phyloP scores from a whole-genome alignment of 306 rosid species.

The Lathyrus tuberosus region DNA sequence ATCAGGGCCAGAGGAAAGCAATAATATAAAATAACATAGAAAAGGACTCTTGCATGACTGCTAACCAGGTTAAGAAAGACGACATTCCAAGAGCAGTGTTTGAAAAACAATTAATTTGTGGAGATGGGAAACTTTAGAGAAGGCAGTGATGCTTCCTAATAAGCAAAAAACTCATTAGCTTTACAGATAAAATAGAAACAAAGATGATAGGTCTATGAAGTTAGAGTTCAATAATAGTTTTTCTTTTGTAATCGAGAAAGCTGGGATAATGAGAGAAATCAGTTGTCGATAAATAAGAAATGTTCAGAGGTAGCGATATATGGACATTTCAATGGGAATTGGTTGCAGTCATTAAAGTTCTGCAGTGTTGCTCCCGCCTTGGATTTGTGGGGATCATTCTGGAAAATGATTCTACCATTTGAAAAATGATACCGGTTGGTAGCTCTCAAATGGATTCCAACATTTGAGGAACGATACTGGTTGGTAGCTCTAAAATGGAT shows the following conservation, averaged over 20 bases:
- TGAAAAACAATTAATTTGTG: no score
- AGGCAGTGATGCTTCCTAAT: constrained; percentile 9
- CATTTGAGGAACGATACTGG: no score
- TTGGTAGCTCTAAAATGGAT: no score
- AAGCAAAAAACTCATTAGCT: constrained; percentile 7
- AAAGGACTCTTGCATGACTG: no score
- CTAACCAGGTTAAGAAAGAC: no score
- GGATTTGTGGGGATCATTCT: no score
- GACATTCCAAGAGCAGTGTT: no score
- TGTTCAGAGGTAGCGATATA: not conserved
- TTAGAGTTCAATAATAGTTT: not conserved
- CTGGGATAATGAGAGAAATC: not conserved
- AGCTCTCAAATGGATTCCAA: no score
- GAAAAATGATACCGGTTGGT: no score
- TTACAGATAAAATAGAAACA: constrained; percentile 25
- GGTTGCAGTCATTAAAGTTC: not conserved
- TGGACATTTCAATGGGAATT: not conserved
- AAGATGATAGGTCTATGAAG: not conserved
- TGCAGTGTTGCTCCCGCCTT: not conserved
- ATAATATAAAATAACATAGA: constrained; percentile 13
- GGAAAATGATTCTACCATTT: no score
- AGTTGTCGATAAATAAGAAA: not conserved
- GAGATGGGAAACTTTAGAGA: not conserved
- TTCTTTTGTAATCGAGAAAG: not conserved
- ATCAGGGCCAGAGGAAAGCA: constrained; percentile 22